These are phyloP conservation scores for Rutstroemia sp. DNA, from an alignment of 2,329 filamentous ascomycete genomes.

Conservation along the genomic window DNA sequence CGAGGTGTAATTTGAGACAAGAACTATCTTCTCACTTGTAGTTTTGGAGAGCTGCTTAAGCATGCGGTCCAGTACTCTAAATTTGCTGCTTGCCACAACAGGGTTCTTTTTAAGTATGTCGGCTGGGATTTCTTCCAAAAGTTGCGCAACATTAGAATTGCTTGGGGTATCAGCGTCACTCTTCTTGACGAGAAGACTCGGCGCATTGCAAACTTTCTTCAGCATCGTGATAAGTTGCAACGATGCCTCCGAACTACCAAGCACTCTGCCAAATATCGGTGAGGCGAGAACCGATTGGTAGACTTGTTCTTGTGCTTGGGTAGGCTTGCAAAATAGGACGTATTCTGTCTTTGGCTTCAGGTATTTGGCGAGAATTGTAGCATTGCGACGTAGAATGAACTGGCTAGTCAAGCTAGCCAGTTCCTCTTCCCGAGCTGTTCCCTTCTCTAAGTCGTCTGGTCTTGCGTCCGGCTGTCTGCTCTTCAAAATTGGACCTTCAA, in stretches of 20 bases:
- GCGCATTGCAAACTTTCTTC: slow-evolving; percentile 70
- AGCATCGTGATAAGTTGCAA: slow-evolving; percentile 64
- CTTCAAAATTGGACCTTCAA: slow-evolving; percentile 81
- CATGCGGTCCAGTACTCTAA: slow-evolving; percentile 59
- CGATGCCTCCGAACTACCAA: slow-evolving; percentile 54
- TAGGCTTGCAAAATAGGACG: slow-evolving; percentile 87
- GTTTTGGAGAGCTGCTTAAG: slow-evolving; percentile 52
- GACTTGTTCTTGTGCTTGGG: slow-evolving; percentile 79
- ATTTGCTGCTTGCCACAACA: slow-evolving; percentile 54
- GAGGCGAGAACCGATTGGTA: slow-evolving; percentile 65
- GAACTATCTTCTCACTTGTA: slow-evolving; percentile 62
- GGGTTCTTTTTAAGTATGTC: slow-evolving; percentile 45
- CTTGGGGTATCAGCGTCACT: slow-evolving; percentile 28
- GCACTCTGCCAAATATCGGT: slow-evolving; percentile 51
- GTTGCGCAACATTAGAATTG: slow-evolving; percentile 31
- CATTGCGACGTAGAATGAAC: slow-evolving; percentile 78
- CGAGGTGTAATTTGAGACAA: slow-evolving; percentile 71
- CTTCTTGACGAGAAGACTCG: slow-evolving; percentile 49
- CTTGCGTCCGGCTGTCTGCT: slow-evolving; percentile 42
- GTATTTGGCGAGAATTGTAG: slow-evolving; percentile 81
- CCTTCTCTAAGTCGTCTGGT: slow-evolving; percentile 64
- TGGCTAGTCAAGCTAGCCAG: slow-evolving; percentile 86
- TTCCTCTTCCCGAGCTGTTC: slow-evolving; percentile 72
- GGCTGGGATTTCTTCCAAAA: slow-evolving; percentile 47
- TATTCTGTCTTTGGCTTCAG: slow-evolving; percentile 95